Conservation (phyloP, 768 basidiomycete species). For the Naganishia kalamii region DNA sequence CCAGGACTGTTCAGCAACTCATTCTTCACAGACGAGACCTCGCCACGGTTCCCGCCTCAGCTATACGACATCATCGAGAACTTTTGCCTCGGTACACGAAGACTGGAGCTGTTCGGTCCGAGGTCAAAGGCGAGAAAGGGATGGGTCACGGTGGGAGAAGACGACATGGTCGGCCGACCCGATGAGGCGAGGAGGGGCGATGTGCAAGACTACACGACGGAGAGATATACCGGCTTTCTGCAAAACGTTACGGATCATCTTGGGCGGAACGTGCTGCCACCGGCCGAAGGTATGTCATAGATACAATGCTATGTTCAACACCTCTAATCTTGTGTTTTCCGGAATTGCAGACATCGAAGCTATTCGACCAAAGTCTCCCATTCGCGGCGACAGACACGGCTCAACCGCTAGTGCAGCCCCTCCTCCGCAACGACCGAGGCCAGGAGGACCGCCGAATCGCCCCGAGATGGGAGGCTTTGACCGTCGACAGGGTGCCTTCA, state of each 20-base stretch:
- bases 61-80: slow-evolving; percentile 95
- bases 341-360: slow-evolving; percentile 62
- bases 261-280: slow-evolving; percentile 19
- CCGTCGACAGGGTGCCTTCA: slow-evolving; percentile 46
- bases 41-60: slow-evolving; percentile 79
- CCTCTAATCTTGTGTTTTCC: slow-evolving; percentile 44
- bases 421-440: slow-evolving; percentile 15
- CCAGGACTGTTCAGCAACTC: neutral
- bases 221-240: slow-evolving; percentile 20
- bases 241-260: slow-evolving; percentile 16
- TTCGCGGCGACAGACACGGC: slow-evolving; percentile 16
- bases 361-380: slow-evolving; percentile 76
- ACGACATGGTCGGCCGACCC: slow-evolving; percentile 18
- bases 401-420: neutral
- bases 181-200: neutral
- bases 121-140: slow-evolving; percentile 64
- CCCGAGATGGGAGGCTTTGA: slow-evolving; percentile 21
- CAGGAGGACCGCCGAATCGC: slow-evolving; percentile 24
- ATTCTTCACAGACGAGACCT: slow-evolving; percentile 37
- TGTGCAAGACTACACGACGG: slow-evolving; percentile 17
- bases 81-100: slow-evolving; percentile 86
- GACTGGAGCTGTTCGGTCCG: slow-evolving; percentile 82
- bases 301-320: slow-evolving; percentile 57
- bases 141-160: slow-evolving; percentile 69
- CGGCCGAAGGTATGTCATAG: slow-evolving; percentile 54